Evolutionary conservation across 2,329 filamentous ascomycete species (phyloP).

Genomic region (Raffaelea albimanens): DNA sequence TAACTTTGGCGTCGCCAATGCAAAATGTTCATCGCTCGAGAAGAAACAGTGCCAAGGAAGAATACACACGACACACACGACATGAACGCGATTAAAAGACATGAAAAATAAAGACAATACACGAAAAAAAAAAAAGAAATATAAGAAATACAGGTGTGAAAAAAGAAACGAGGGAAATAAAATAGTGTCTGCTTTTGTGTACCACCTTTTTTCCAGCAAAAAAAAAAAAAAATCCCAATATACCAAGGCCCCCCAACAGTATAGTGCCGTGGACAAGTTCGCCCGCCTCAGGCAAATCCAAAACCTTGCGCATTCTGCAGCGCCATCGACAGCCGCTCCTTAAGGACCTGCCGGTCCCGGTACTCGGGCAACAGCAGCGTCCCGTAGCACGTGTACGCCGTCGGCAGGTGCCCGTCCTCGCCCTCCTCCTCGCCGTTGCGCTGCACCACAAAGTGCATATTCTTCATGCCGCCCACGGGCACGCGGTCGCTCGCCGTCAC

Average conservation of each 20-base stretch:
- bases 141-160: background rate
- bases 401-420: slow-evolving; percentile 56
- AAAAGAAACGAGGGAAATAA: too few species aligned
- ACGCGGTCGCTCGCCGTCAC: slow-evolving; percentile 89
- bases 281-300: slow-evolving; percentile 55
- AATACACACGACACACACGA: background rate
- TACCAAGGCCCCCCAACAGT: background rate
- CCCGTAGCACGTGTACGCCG: slow-evolving; percentile 88
- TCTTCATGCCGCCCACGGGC: slow-evolving; percentile 75
- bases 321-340: slow-evolving; percentile 70
- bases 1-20: too few species aligned
- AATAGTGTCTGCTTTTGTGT: too few species aligned
- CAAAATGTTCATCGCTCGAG: too few species aligned
- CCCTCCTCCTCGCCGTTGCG: slow-evolving; percentile 58
- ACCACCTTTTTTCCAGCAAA: too few species aligned
- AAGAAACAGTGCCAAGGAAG: background rate
- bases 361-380: slow-evolving; percentile 82
- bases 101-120: slow-evolving; percentile 1
- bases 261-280: too few species aligned
- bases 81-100: background rate
- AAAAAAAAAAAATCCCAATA: too few species aligned
- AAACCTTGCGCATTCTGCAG: slow-evolving; percentile 85
- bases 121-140: background rate
- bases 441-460: slow-evolving; percentile 76
- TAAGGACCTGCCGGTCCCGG: slow-evolving; percentile 56